Evolutionary conservation across 768 basidiomycete genomes (phyloP), one percentile per base, ranked within the genome.

Genomic region (Trametes cubensis): DNA sequence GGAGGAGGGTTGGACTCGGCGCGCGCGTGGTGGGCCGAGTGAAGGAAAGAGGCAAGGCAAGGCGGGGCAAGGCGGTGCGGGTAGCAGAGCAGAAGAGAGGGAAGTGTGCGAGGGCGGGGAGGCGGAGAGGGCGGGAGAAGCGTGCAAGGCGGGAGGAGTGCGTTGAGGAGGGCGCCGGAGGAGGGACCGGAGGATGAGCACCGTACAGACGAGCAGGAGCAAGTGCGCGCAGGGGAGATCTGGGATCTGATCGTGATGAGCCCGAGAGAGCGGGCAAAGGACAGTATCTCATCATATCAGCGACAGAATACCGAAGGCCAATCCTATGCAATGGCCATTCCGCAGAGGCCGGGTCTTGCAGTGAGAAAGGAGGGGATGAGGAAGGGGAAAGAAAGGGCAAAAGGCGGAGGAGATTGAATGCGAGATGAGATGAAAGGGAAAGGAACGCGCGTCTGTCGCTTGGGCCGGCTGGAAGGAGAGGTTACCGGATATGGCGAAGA

Each of bases 171-270:
- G 41, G 14, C 28, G 28, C 10, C 30, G 54, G 25, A 41, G 14
- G 46, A 18, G 46, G 23, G 46, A 47, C 14, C 14, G 46, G 20
- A 21, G 45, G 1, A 46, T 5, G n/a, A n/a, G n/a, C n/a, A n/a
- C n/a, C n/a, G n/a, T 30, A 3, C 8, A 30, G 34, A 52, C 28
- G 52, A 41, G 40, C 40, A 34, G 34, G 52, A 23, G 7, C 2
- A 40, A 39, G 30, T 2, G n/a, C 8, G 13, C 14, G 42, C 4
- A 25, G 14, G 13, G 40, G 41, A 18, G 54, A 55, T 54, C 53
- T 55, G 25, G 42, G 42, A 55, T 55, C 42, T 45, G 26, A 46
- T 46, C 41, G 41, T 55, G 54, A 54, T 52, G 18, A n/a, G 38
- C 34, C 18, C 49, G 28, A n/a, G n/a, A 8, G 17, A 14, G 23